Conservation (phyloP, 768 basidiomycete genomes). For the Trametes coccinea region DNA sequence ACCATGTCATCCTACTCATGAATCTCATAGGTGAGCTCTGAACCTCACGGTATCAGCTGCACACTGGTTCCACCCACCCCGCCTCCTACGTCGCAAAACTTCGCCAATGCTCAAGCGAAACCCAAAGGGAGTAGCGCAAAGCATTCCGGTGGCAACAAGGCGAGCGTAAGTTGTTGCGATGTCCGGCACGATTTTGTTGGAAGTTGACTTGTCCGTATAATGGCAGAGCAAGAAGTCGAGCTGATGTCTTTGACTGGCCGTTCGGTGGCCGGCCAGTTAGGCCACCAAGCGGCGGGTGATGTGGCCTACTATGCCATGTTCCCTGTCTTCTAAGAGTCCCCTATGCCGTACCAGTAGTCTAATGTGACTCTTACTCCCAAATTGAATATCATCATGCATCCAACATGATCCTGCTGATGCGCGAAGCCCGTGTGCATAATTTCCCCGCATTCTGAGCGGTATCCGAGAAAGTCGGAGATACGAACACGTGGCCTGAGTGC, state of each 20-base stretch:
- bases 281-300: no score
- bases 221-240: not conserved
- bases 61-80: conserved; percentile 5
- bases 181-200: not conserved
- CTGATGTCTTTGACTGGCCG: not conserved
- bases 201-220: not conserved
- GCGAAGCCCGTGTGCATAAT: no score
- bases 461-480: not conserved
- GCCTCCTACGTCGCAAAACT: conserved; percentile 8
- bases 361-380: no score
- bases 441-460: not conserved
- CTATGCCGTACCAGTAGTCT: not conserved
- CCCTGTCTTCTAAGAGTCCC: no score
- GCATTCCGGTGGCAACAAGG: not conserved
- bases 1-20: no score
- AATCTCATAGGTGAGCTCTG: not conserved
- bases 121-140: not conserved
- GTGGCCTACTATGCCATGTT: not conserved
- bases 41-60: conserved; percentile 13
- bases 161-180: not conserved
- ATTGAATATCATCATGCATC: no score
- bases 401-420: no score
- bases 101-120: not conserved
- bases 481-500: not conserved
- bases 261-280: no score